Conservation (phyloP, 1,139 yeast species). For the Candida glucosophila region DNA sequence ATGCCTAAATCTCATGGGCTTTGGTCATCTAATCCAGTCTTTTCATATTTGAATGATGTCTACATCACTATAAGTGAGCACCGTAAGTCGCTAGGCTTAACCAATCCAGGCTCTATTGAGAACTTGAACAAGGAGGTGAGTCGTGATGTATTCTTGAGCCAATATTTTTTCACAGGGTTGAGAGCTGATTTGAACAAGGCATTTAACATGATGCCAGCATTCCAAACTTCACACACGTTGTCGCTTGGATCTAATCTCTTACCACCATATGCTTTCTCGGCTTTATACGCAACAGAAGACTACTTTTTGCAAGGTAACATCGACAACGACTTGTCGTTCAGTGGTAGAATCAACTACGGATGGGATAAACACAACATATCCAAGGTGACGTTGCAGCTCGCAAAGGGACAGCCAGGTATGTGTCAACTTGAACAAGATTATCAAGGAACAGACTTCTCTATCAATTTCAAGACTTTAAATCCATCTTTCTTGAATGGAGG, state of each 20-base stretch:
- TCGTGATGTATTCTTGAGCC: slow-evolving; percentile 84
- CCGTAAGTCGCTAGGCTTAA: slow-evolving; percentile 71
- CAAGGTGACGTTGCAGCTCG: slow-evolving; percentile 82
- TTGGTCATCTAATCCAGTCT: slow-evolving; percentile 83
- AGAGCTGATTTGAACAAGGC: slow-evolving; percentile 96
- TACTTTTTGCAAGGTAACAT: slow-evolving; percentile 85
- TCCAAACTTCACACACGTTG: slow-evolving; percentile 95
- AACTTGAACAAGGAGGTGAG: slow-evolving; percentile 88
- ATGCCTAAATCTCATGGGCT: slow-evolving; percentile 47
- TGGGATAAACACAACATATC: slow-evolving; percentile 79
- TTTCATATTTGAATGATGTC: slow-evolving; percentile 71
- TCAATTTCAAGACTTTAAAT: slow-evolving; percentile 85
- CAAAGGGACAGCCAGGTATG: slow-evolving; percentile 88
- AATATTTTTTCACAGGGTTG: slow-evolving; percentile 89
- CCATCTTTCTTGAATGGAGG: slow-evolving; percentile 73
- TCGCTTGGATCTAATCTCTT: slow-evolving; percentile 79
- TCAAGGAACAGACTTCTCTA: slow-evolving; percentile 80
- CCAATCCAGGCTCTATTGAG: slow-evolving; percentile 93
- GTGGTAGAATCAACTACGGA: slow-evolving; percentile 87
- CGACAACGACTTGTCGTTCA: slow-evolving; percentile 77
- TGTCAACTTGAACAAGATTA: slow-evolving; percentile 94
- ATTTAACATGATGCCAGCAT: slow-evolving; percentile 84
- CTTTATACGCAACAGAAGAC: slow-evolving; percentile 82
- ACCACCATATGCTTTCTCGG: slow-evolving; percentile 89
- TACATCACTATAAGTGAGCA: slow-evolving; percentile 67